Conservation (phyloP, 306 rosid species). For the Quercus ilex region DNA sequence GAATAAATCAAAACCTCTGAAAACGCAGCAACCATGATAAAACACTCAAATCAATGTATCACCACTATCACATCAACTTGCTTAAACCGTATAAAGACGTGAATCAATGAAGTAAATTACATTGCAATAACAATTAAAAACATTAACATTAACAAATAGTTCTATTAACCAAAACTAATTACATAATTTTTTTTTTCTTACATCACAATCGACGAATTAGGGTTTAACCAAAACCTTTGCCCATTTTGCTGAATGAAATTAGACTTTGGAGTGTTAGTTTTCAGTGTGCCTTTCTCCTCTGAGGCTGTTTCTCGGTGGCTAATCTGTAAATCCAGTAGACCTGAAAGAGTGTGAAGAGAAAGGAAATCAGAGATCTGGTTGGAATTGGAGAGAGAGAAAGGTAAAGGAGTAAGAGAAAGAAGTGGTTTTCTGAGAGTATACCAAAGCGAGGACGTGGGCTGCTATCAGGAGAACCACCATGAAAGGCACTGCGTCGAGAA, state of each 20-base stretch:
- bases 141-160: neutral
- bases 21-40: neutral
- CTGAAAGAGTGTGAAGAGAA: conserved; percentile 25
- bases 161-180: neutral
- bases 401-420: neutral
- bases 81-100: neutral
- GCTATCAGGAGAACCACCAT: conserved; percentile 62
- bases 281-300: conserved; percentile 70
- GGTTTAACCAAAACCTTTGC: conserved; percentile 42
- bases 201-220: conserved; percentile 25
- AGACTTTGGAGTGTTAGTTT: conserved; percentile 17
- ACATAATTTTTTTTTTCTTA: neutral
- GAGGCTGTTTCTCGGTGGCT: conserved; percentile 70
- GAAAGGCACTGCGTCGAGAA: conserved; percentile 55
- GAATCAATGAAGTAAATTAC: neutral
- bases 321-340: conserved; percentile 89
- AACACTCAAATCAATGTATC: neutral
- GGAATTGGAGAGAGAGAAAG: neutral
- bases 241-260: neutral
- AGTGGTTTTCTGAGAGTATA: conserved; percentile 6
- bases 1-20: neutral
- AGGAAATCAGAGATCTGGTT: conserved; percentile 7
- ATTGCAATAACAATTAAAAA: neutral
- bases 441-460: conserved; percentile 87
- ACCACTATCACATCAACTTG: neutral